A percentile compares a stretch with the other conserved stretches of the same genome.
phyloP scores from a whole-genome alignment of 2,329 filamentous ascomycete genomes.

The Aureobasidium sp. region DNA sequence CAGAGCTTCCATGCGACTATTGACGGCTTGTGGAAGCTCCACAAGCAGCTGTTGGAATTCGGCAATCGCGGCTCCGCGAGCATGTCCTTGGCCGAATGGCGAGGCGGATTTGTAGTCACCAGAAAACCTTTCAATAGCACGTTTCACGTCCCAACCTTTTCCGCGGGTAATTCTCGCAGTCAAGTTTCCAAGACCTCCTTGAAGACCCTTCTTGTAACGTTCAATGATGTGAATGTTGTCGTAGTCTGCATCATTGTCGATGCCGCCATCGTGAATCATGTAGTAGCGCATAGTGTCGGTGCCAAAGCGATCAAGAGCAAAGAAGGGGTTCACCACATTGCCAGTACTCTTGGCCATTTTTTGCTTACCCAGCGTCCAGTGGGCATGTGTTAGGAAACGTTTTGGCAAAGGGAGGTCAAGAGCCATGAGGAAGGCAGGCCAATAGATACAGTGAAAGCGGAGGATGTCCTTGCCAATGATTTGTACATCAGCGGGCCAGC shows the following conservation, averaged over 20 bases:
- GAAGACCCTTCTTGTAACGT: constrained; percentile 72
- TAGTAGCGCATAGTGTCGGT: constrained; percentile 86
- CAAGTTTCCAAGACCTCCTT: constrained; percentile 74
- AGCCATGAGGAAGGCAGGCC: constrained; percentile 92
- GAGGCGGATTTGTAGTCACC: neutral
- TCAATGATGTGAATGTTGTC: constrained; percentile 68
- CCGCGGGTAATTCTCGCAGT: constrained; percentile 56
- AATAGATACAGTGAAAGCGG: constrained; percentile 95
- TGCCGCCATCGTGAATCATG: constrained; percentile 70
- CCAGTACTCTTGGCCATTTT: constrained; percentile 98
- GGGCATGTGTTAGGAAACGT: constrained; percentile 78
- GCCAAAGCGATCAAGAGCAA: constrained; percentile 81
- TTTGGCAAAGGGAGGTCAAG: constrained; percentile 71
- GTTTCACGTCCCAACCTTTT: constrained; percentile 50
- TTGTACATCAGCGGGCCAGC: constrained; percentile 89
- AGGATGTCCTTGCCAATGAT: constrained; percentile 95
- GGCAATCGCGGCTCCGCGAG: neutral
- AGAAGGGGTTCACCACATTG: constrained; percentile 91
- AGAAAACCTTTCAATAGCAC: constrained; percentile 26
- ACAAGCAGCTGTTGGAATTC: constrained; percentile 37
- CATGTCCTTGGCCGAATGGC: neutral
- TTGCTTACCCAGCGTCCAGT: constrained; percentile 85
- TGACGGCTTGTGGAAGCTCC: constrained; percentile 36
- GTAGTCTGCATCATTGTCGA: constrained; percentile 75
- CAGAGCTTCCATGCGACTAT: constrained; percentile 53